Conservation (phyloP, 2,329 filamentous ascomycete species). For the Aspergillus caelatus region DNA sequence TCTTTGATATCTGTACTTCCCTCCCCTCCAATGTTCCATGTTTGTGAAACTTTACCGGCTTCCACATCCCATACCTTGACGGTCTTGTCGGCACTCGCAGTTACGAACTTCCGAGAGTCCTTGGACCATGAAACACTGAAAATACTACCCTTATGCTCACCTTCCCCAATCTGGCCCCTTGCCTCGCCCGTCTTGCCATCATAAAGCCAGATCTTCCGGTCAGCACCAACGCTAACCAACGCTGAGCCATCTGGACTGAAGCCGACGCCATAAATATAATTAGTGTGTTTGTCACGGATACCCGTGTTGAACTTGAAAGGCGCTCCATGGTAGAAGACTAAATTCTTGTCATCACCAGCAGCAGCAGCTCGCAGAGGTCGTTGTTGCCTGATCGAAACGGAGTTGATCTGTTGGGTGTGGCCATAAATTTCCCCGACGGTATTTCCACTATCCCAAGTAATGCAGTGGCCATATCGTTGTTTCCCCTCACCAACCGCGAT, state of each 20-base stretch:
- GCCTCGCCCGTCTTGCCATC: slow-evolving; percentile 94
- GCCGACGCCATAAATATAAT: slow-evolving; percentile 83
- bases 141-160: slow-evolving; percentile 89
- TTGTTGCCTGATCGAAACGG: slow-evolving; percentile 85
- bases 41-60: slow-evolving; percentile 73
- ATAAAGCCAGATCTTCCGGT: slow-evolving; percentile 89
- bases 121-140: slow-evolving; percentile 88
- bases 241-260: slow-evolving; percentile 86
- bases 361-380: slow-evolving; percentile 90
- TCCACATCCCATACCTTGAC: slow-evolving; percentile 94
- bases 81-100: slow-evolving; percentile 90
- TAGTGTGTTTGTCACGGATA: slow-evolving; percentile 75
- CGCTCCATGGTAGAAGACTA: slow-evolving; percentile 90
- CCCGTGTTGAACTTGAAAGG: slow-evolving; percentile 97
- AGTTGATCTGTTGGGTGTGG: slow-evolving; percentile 88
- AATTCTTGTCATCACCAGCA: slow-evolving; percentile 82
- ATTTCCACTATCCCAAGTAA: slow-evolving; percentile 94
- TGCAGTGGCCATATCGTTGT: slow-evolving; percentile 89
- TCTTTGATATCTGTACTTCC: slow-evolving; percentile 71
- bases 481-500: slow-evolving; percentile 96
- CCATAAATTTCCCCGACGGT: slow-evolving; percentile 92
- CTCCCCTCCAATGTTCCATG: slow-evolving; percentile 81
- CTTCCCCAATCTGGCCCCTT: slow-evolving; percentile 67
- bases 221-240: slow-evolving; percentile 88
- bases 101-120: slow-evolving; percentile 84